Evolutionary conservation across 2,329 filamentous ascomycete genomes (phyloP).

Genomic region (Pseudogymnoascus sp.): DNA sequence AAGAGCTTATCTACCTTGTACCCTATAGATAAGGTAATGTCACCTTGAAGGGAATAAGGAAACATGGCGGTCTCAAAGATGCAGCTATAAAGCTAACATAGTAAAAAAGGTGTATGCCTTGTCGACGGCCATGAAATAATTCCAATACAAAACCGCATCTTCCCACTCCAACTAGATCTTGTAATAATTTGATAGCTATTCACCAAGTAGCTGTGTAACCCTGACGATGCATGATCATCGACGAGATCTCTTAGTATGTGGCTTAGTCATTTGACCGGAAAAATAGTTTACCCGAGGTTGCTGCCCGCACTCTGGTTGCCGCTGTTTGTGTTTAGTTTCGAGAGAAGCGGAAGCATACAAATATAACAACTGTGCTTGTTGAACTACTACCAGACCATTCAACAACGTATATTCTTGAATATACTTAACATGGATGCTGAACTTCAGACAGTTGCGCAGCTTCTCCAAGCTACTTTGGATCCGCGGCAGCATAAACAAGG

Average conservation of each 20-base stretch:
- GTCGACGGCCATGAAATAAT: not conserved
- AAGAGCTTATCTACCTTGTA: constrained; percentile 4
- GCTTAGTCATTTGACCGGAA: not conserved
- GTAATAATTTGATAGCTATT: not conserved
- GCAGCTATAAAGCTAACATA: not conserved
- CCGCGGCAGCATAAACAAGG: constrained; percentile 84
- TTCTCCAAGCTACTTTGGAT: constrained; percentile 86
- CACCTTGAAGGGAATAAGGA: constrained; percentile 1
- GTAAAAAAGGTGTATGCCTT: not conserved
- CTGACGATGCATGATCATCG: not conserved
- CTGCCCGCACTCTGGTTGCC: constrained; percentile 6
- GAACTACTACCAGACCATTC: not conserved
- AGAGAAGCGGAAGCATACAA: constrained; percentile 7
- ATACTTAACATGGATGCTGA: constrained; percentile 47
- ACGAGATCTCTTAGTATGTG: not conserved
- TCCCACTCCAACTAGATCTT: not conserved
- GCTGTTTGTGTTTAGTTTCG: constrained; percentile 10
- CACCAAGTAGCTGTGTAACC: not conserved
- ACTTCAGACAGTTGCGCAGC: constrained; percentile 60
- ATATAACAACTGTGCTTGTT: constrained; percentile 8
- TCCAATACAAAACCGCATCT: not conserved
- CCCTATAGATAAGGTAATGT: not conserved
- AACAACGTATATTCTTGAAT: constrained; percentile 8
- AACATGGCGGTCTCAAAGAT: not conserved
- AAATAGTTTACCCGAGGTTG: not conserved